Evolutionary conservation across 2,329 filamentous ascomycete species (phyloP).

Genomic region (Colletotrichum karsti): DNA sequence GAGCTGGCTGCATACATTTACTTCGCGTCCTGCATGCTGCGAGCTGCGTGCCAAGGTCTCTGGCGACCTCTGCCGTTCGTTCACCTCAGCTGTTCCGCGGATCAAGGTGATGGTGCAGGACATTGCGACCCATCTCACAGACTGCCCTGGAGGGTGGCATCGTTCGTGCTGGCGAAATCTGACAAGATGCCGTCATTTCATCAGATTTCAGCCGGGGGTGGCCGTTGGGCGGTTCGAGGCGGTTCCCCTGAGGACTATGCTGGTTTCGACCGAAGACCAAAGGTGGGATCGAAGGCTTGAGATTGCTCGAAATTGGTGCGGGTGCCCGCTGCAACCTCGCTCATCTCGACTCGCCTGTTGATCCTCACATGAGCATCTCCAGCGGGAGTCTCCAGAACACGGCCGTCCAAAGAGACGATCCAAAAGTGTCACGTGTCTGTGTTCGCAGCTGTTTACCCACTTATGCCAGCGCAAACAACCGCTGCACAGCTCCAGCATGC

Average conservation of each 20-base stretch:
- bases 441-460: neutral
- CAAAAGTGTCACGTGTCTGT: neutral
- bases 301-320: constrained; percentile 26
- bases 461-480: neutral
- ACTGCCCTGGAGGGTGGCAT: constrained; percentile 1
- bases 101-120: neutral
- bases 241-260: neutral
- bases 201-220: neutral
- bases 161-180: neutral
- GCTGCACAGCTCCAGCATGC: neutral
- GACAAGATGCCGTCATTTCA: constrained; percentile 24
- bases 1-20: neutral
- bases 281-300: constrained; percentile 6
- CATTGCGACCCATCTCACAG: neutral
- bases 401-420: constrained; percentile 9
- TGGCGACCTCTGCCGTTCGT: neutral
- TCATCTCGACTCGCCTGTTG: constrained; percentile 28
- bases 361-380: constrained; percentile 18
- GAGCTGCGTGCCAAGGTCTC: constrained; percentile 9
- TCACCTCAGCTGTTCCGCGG: neutral
- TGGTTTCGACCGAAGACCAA: constrained; percentile 4
- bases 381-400: neutral
- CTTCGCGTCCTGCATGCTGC: neutral
- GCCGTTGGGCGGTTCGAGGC: neutral
- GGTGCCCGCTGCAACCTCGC: constrained; percentile 15